Evolutionary conservation across 148 eudicot genomes (phyloP).

Genomic region (Tetragonia tetragonoides): DNA sequence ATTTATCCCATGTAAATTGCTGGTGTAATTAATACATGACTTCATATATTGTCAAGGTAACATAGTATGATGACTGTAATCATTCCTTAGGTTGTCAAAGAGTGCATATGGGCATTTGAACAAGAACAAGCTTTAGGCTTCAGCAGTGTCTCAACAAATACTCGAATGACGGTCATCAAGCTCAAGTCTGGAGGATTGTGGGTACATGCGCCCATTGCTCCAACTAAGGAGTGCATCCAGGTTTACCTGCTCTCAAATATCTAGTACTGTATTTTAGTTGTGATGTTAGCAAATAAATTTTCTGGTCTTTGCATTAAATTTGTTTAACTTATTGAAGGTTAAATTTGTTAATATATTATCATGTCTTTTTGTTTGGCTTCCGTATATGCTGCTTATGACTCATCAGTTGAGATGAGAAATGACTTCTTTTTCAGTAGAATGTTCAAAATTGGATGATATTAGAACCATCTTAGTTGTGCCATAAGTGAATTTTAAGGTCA

Average conservation of each 20-base stretch:
- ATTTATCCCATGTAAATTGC: neutral
- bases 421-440: too few relatives aligned
- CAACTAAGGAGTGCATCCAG: conserved; percentile 95
- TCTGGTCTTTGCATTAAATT: neutral
- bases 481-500: too few relatives aligned
- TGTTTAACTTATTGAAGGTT: too few relatives aligned
- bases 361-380: neutral
- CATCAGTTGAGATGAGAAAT: too few relatives aligned
- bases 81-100: conserved; percentile 64
- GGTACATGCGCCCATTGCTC: conserved; percentile 99
- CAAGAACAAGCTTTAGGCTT: conserved; percentile 99
- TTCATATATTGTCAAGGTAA: neutral
- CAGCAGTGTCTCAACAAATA: conserved; percentile 97
- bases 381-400: neutral
- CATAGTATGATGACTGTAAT: neutral
- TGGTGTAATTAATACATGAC: neutral
- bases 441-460: too few relatives aligned
- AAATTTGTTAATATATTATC: neutral
- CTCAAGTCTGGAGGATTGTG: conserved; percentile 95
- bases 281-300: neutral
- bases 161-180: conserved; percentile 94
- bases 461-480: too few relatives aligned
- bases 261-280: neutral
- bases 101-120: conserved; percentile 85
- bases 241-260: conserved; percentile 26